Conservation (phyloP, 2,329 filamentous ascomycete species). For the Colletotrichum sp. region DNA sequence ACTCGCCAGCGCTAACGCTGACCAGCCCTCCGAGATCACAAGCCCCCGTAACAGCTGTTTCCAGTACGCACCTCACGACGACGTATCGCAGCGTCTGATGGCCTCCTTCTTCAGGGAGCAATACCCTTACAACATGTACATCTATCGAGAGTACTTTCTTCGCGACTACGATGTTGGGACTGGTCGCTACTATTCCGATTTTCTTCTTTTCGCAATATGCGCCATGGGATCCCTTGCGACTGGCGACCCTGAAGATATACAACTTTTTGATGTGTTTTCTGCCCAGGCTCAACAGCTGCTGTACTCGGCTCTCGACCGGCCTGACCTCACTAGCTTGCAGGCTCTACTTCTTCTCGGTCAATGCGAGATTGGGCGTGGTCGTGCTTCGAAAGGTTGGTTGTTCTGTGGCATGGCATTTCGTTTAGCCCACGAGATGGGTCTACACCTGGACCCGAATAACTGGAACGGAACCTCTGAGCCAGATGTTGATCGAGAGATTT, state of each 20-base stretch:
- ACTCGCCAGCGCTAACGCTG: neutral
- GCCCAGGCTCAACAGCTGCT: constrained; percentile 39
- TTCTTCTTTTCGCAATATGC: constrained; percentile 54
- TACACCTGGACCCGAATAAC: constrained; percentile 56
- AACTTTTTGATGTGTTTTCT: neutral
- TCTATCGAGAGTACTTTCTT: constrained; percentile 57
- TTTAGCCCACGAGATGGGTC: constrained; percentile 56
- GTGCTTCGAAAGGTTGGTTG: constrained; percentile 55
- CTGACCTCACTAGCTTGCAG: constrained; percentile 52
- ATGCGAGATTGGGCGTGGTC: constrained; percentile 51
- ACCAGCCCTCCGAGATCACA: neutral
- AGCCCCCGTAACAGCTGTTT: constrained; percentile 23
- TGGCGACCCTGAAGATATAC: constrained; percentile 38
- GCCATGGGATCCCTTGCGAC: constrained; percentile 53
- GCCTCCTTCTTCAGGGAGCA: constrained; percentile 52
- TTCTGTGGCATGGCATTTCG: constrained; percentile 59
- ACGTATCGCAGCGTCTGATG: constrained; percentile 50
- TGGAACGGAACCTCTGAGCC: constrained; percentile 46
- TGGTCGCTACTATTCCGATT: constrained; percentile 55
- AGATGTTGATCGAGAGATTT: constrained; percentile 49
- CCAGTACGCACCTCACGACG: constrained; percentile 46
- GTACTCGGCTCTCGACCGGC: constrained; percentile 47
- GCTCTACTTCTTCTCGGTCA: constrained; percentile 51
- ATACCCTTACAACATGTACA: constrained; percentile 54
- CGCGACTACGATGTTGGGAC: constrained; percentile 51